Percentiles rank a stretch among this genome's conserved stretches.
These are phyloP conservation scores for Papilionanthe hybrid DNA, from an alignment of 116 monocot species.

Conservation along the genomic window DNA sequence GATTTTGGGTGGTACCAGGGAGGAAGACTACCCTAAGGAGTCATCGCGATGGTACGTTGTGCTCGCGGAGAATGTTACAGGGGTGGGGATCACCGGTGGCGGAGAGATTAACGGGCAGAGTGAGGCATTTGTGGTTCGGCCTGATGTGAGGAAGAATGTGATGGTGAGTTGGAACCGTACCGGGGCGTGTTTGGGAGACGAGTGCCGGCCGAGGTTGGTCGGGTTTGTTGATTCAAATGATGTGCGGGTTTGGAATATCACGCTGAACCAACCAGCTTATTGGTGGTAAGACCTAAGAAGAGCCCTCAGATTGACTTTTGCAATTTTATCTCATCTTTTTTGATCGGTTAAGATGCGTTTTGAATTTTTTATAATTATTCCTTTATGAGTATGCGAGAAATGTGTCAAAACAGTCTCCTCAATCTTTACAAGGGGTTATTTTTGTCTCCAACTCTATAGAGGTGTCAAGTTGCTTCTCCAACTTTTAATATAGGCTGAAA, in stretches of 20 bases:
- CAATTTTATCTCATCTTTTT: no score
- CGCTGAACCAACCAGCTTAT: constrained; percentile 71
- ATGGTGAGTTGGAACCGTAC: constrained; percentile 99
- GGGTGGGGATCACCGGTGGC: constrained; percentile 71
- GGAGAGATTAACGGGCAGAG: constrained; percentile 89
- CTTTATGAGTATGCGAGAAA: no score
- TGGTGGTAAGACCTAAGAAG: constrained; percentile 63
- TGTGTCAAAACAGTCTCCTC: no score
- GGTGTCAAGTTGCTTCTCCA: no score
- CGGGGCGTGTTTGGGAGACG: constrained; percentile 72
- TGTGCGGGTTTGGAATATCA: constrained; percentile 50
- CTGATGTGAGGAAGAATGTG: constrained; percentile 70
- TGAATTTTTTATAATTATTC: no score
- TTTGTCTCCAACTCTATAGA: no score
- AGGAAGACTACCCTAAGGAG: constrained; percentile 69
- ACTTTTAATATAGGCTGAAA: no score
- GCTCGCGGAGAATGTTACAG: constrained; percentile 69
- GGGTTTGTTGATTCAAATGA: constrained; percentile 70
- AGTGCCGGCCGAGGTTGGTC: constrained; percentile 87
- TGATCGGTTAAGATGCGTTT: no score
- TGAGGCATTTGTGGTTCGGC: constrained; percentile 54
- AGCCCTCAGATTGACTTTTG: no score
- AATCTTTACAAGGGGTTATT: no score
- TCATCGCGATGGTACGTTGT: constrained; percentile 74
- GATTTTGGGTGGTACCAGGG: constrained; percentile 60